These are phyloP conservation scores for Pseudogymnoascus sp. DNA, from an alignment of 2,329 filamentous ascomycete genomes.

Conservation along the genomic window DNA sequence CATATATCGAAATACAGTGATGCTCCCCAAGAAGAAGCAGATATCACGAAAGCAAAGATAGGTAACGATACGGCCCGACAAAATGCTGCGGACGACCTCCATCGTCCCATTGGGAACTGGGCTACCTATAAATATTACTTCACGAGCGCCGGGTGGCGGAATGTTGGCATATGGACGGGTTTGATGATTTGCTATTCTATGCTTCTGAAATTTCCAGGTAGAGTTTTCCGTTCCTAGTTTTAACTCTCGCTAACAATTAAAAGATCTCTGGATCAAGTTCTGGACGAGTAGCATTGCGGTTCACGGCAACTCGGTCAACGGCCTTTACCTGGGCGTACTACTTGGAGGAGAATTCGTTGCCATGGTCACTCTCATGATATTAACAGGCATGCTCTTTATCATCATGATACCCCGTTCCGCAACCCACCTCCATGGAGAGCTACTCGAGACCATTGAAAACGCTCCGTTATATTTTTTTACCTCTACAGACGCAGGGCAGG, in stretches of 20 bases:
- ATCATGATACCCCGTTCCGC: conserved; percentile 46
- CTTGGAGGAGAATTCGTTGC: conserved; percentile 10
- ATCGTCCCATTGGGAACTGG: conserved; percentile 17
- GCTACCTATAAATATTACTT: conserved; percentile 18
- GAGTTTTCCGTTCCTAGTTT: conserved; percentile 11
- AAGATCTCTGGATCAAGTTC: conserved; percentile 34
- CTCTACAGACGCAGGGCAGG: conserved; percentile 33
- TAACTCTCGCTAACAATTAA: conserved; percentile 22
- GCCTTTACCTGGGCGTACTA: conserved; percentile 17
- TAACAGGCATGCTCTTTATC: conserved; percentile 36
- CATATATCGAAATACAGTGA: conserved; percentile 12
- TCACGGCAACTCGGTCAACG: conserved; percentile 19
- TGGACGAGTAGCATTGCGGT: conserved; percentile 27
- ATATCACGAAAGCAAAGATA: not conserved
- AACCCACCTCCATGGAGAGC: conserved; percentile 37
- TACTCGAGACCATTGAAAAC: conserved; percentile 36
- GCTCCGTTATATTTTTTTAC: conserved; percentile 37
- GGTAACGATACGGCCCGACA: conserved; percentile 12
- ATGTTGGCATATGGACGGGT: conserved; percentile 9
- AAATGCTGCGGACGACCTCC: conserved; percentile 16
- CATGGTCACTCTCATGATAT: conserved; percentile 10
- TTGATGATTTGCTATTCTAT: conserved; percentile 12
- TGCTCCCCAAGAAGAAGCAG: not conserved
- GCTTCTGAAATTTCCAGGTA: conserved; percentile 14
- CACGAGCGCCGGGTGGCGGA: conserved; percentile 12